Base-by-base conservation (phyloP, 306 rosid genomes). In the Sophora flavescens region DNA sequence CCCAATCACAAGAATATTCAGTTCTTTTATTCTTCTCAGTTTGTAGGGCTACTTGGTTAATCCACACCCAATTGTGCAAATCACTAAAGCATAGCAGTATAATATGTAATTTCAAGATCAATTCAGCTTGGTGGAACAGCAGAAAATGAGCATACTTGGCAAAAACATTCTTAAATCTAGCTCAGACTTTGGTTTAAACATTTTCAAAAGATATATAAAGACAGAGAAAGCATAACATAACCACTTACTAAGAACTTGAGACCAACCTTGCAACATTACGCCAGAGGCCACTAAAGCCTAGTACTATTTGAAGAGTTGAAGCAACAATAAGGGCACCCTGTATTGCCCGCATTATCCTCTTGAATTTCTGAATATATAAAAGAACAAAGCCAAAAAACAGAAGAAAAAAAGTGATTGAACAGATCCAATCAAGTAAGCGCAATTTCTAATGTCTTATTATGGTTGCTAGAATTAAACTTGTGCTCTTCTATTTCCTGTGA, bases 201-300 rank as follows among this genome's bases (percentile, higher is more conserved):
- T 33, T 60, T 11, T 48, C 41, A 13, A 74, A n/a, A 41, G 73
- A 68, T 12, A 51, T 3, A 66, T 35, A 41, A 13, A 59, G 74
- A 36, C 62, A 13, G 17, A 62, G 54, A 73, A 63, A 68, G 53
- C 50, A 38, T 45, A 66, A 38, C 8, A 71, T 42, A 47, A 60
- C 79, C 30, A 65, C 63, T 52, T 39, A 17, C 50, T 33, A 53
- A 71, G 63, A 78, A 77, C 35, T 47, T 22, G 67, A 68, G 71
- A 82, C 91, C 57, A 71, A 95, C 98, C 97, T 92, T 83, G 97
- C 82, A 83, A 92, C 97, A 72, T 92, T 95, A 56, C 97, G 97
- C 98, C 98, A 95, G 28, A 95, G 97, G 84, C 98, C 98, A 76
- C 98, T 95, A 86, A 95, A 95, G 80, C 98, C 98, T 42, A 95